Percentiles rank a stretch among this genome's conserved stretches.
phyloP scores from a whole-genome alignment of 495 filamentous ascomycete genomes.

The Lentithecium fluviatile region DNA sequence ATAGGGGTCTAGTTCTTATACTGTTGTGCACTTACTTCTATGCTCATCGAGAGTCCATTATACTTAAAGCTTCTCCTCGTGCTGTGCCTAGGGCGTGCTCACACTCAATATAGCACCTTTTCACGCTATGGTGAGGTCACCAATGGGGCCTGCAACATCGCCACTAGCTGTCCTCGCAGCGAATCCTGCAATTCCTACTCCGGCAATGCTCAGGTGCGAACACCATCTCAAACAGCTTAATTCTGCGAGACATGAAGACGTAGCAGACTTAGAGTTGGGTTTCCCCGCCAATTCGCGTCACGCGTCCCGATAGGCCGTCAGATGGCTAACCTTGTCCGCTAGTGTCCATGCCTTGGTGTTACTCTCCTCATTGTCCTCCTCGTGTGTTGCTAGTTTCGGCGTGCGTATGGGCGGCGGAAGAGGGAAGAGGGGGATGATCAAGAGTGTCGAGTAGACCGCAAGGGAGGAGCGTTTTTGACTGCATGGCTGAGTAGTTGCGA shows the following conservation, averaged over 20 bases:
- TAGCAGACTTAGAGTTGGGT: background rate
- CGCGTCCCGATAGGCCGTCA: background rate
- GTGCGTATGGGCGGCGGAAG: background rate
- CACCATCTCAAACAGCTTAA: background rate
- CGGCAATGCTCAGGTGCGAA: background rate
- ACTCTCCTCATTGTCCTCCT: background rate
- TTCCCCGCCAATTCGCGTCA: background rate
- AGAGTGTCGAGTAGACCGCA: background rate
- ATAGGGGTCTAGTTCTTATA: too few species aligned
- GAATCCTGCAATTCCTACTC: background rate
- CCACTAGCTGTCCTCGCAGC: background rate
- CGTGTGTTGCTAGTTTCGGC: background rate
- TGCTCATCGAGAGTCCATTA: too few species aligned
- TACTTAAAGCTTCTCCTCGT: too few species aligned
- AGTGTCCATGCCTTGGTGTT: background rate
- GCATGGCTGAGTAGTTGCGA: too few species aligned
- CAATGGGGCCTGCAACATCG: too few species aligned
- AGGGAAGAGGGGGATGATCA: background rate
- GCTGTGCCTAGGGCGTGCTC: too few species aligned
- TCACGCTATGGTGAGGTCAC: too few species aligned
- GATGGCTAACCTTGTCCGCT: background rate
- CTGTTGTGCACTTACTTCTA: too few species aligned
- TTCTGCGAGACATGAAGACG: background rate
- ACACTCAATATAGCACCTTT: too few species aligned
- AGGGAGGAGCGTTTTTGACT: too few species aligned